Conservation (phyloP, 2,329 filamentous ascomycete genomes). For the Xylaria sp. region DNA sequence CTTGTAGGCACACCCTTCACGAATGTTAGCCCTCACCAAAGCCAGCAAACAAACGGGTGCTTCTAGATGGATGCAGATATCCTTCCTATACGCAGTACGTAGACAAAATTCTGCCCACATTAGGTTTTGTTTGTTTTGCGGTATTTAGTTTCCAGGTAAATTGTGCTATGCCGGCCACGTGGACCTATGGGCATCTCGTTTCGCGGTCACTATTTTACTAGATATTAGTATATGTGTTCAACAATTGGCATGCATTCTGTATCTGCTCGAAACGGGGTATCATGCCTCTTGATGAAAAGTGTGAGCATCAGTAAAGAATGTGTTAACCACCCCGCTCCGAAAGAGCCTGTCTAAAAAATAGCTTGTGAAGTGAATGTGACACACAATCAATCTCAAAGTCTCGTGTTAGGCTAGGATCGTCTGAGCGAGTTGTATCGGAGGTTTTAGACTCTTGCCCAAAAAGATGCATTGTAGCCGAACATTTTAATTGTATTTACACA, state of each 20-base stretch:
- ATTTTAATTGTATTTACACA: too few relatives aligned
- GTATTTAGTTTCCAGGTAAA: background rate
- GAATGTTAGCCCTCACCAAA: background rate
- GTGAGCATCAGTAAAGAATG: too few relatives aligned
- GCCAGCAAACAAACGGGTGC: too few relatives aligned
- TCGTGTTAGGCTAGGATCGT: background rate
- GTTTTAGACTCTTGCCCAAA: background rate
- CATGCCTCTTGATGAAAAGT: too few relatives aligned
- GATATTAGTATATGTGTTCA: background rate
- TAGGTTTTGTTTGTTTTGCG: background rate
- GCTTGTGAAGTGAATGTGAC: background rate
- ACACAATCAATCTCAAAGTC: background rate
- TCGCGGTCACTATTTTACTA: background rate
- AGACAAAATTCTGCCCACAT: background rate
- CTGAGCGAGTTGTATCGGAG: background rate
- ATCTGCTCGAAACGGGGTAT: conserved; percentile 3
- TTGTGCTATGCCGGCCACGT: conserved; percentile 5
- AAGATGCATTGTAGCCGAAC: background rate
- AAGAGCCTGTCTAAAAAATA: background rate
- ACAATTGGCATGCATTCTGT: background rate
- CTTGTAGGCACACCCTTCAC: background rate
- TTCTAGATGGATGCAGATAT: background rate
- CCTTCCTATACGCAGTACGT: background rate
- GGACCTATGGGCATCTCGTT: background rate
- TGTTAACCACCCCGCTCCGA: background rate